These are phyloP conservation scores for Amanita muscaria DNA, from an alignment of 768 basidiomycete genomes.

Conservation along the genomic window DNA sequence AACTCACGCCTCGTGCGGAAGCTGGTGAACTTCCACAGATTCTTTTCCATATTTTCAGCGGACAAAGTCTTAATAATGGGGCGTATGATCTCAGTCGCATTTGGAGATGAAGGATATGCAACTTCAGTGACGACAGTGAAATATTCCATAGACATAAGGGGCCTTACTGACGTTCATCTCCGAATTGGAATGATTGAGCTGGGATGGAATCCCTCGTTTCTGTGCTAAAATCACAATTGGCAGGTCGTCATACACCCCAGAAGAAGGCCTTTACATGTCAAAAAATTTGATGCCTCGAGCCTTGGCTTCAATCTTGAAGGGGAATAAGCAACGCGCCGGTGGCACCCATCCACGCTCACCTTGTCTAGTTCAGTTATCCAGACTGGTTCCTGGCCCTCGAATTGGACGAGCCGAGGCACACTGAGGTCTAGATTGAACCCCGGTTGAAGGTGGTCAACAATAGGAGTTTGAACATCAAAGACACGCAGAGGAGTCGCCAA, in stretches of 20 bases:
- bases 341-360: conserved; percentile 29
- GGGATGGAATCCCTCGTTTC: conserved; percentile 58
- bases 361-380: conserved; percentile 91
- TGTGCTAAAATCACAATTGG: conserved; percentile 38
- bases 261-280: conserved; percentile 52
- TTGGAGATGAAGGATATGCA: conserved; percentile 49
- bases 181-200: conserved; percentile 26
- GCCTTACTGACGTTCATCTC: conserved; percentile 29
- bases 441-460: conserved; percentile 31
- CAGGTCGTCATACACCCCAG: no score
- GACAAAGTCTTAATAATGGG: conserved; percentile 51
- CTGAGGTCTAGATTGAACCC: conserved; percentile 69
- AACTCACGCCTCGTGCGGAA: conserved; percentile 62
- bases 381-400: conserved; percentile 59
- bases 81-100: conserved; percentile 44
- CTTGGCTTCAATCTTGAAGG: conserved; percentile 62
- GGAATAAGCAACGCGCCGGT: neutral
- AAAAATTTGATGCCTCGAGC: conserved; percentile 76
- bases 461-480: conserved; percentile 28
- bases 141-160: conserved; percentile 6
- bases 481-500: conserved; percentile 30
- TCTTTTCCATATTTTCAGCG: conserved; percentile 47
- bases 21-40: conserved; percentile 50
- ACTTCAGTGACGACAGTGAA: conserved; percentile 25
- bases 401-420: conserved; percentile 65